These are phyloP conservation scores for Sporobolus alterniflorus DNA, from an alignment of 202 grass and related monocot species.

Conservation along the genomic window DNA sequence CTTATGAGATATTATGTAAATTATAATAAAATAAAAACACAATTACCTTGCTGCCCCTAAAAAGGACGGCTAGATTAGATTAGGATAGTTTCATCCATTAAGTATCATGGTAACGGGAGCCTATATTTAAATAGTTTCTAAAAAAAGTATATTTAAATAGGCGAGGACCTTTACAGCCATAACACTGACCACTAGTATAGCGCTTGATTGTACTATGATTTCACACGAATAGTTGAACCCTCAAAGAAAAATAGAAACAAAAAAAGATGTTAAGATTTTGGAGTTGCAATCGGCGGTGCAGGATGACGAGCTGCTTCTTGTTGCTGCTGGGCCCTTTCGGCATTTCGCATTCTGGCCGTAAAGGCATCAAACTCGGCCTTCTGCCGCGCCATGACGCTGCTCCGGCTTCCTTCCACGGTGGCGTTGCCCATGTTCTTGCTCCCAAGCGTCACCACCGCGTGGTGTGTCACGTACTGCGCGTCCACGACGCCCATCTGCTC, in stretches of 20 bases:
- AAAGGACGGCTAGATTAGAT: too few relatives aligned
- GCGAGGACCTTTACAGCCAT: too few relatives aligned
- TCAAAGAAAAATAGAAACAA: background rate
- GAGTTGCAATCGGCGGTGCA: background rate
- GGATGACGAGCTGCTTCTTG: background rate
- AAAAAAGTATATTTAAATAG: too few relatives aligned
- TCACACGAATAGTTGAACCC: background rate
- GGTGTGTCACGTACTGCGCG: conserved; percentile 67
- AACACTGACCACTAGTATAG: background rate
- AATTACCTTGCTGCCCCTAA: too few relatives aligned
- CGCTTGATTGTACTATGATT: background rate
- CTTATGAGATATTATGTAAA: too few relatives aligned
- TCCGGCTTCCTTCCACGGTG: background rate
- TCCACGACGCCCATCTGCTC: conserved; percentile 77
- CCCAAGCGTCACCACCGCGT: background rate
- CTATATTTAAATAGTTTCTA: too few relatives aligned
- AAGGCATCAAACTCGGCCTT: background rate
- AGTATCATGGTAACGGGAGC: too few relatives aligned
- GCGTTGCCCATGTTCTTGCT: background rate
- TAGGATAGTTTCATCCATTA: too few relatives aligned
- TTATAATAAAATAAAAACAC: too few relatives aligned
- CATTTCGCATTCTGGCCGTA: background rate
- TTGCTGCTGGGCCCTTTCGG: background rate
- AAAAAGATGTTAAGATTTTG: background rate
- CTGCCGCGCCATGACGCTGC: background rate